Conservation (phyloP, 768 basidiomycete species). For the Lentinula detonsa region DNA sequence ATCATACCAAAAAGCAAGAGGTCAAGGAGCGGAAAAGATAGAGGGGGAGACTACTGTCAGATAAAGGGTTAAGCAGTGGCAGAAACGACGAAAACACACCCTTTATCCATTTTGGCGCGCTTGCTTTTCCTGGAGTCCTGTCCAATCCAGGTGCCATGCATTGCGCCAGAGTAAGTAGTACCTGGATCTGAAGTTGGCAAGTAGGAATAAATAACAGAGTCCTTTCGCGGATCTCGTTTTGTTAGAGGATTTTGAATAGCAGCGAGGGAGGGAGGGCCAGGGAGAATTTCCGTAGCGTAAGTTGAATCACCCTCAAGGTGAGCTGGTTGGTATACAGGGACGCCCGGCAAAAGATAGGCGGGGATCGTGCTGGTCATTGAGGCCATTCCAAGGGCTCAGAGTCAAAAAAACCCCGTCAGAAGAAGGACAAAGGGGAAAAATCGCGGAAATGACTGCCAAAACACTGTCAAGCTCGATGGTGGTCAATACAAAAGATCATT, state of each 20-base stretch:
- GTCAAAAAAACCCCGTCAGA: background rate
- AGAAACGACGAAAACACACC: constrained; percentile 39
- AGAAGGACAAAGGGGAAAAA: background rate
- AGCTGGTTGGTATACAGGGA: constrained; percentile 67
- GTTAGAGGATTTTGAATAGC: constrained; percentile 65
- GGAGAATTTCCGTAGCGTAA: constrained; percentile 86
- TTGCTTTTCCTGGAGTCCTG: constrained; percentile 62
- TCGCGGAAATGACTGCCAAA: background rate
- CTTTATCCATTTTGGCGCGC: constrained; percentile 67
- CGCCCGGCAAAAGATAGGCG: constrained; percentile 67
- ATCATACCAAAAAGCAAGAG: constrained; percentile 17
- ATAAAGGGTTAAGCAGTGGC: constrained; percentile 12
- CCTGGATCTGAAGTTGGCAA: constrained; percentile 82
- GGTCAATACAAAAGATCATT: constrained; percentile 6
- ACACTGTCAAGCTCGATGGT: constrained; percentile 4
- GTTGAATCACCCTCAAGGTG: constrained; percentile 79
- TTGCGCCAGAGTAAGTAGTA: constrained; percentile 78
- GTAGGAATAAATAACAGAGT: constrained; percentile 65
- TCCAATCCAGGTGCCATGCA: constrained; percentile 57
- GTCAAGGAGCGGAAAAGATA: constrained; percentile 14
- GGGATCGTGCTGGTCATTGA: constrained; percentile 63
- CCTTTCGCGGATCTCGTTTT: constrained; percentile 80
- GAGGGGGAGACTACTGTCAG: constrained; percentile 14
- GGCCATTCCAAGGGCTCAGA: constrained; percentile 41
- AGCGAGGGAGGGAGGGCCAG: constrained; percentile 74